These are phyloP conservation scores for Botrytis sinoallii DNA, from an alignment of 2,329 filamentous ascomycete genomes.

Conservation along the genomic window DNA sequence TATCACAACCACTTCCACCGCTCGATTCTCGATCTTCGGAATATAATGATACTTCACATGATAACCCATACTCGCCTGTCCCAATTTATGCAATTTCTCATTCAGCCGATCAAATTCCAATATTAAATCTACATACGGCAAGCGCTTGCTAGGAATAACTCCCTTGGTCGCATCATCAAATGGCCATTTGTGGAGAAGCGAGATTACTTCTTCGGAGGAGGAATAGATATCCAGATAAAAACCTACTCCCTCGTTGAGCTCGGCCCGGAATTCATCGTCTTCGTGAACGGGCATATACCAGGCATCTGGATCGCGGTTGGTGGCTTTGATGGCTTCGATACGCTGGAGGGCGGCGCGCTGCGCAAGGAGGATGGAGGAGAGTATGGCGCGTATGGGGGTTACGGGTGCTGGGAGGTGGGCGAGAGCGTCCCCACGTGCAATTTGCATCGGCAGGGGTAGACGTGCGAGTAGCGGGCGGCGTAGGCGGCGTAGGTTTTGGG, in stretches of 20 bases:
- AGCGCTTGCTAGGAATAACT: fast-evolving
- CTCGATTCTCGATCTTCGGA: neutral
- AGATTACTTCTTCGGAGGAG: fast-evolving
- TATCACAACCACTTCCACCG: neutral
- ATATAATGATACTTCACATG: neutral
- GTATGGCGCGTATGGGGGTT: neutral
- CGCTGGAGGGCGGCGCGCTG: neutral
- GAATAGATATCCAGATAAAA: neutral
- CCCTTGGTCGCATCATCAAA: neutral
- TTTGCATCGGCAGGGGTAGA: neutral
- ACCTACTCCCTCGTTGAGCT: neutral
- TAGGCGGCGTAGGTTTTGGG: neutral
- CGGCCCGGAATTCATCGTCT: neutral
- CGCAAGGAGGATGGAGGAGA: neutral
- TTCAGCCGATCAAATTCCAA: neutral
- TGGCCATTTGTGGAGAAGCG: neutral
- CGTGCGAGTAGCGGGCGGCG: neutral
- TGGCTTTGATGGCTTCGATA: neutral
- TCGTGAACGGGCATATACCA: fast-evolving
- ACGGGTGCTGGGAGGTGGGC: neutral
- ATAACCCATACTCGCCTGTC: neutral
- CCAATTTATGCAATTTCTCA: neutral
- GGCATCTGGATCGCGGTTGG: neutral
- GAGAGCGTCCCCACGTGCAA: neutral
- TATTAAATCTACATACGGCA: neutral